Evolutionary conservation across 805 yeast genomes (phyloP), one percentile per base, ranked within the genome.

Genomic region (Clavispora asparagi): DNA sequence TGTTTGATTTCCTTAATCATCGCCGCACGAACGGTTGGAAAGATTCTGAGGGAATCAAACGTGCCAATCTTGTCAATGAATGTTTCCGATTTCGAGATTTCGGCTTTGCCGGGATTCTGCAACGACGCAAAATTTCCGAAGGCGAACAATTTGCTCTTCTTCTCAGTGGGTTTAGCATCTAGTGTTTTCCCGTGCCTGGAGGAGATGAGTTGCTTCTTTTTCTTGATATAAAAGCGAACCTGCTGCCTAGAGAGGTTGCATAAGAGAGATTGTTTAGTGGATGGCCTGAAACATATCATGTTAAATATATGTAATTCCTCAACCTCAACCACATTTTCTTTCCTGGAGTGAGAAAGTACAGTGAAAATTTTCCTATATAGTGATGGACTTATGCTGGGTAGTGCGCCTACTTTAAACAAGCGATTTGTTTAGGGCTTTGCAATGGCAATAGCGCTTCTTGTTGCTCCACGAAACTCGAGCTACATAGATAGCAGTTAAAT

Each of bases 11-110:
- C 82, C 19, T 74, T 59, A 13, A 77, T 63, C 59, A 87, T 68
- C 4, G 83, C 82, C 0, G 67, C 68, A 52, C 96, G 71, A 1
- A 90, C 85, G 2, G 74, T 73, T 0, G 91, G 88, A 36, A 83
- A 66, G 13, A 92, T 68, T 48, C 82, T 76, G 48, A 91, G 70
- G 45, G 83, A 80, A n/a, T 77, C 76, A 57, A 90, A 91, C 12
- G 78, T 71, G 1, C 73, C 68, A 40, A 88, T 79, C 55, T 83
- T 82, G 14, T 60, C 62, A 7, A 61, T 52, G 13, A 52, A 63
- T 16, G 54, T 46, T 25, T 55, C 48, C 2, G 64, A 53, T n/a
- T 42, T 14, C 65, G 53, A 53, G 17, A 54, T 45, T 33, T 48
- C 51, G 17, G 39, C 43, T 41, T 47, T 48, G 10, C 46, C 50